Conservation (phyloP, 2,329 filamentous ascomycete species). For the Fusarium praegraminearum region DNA sequence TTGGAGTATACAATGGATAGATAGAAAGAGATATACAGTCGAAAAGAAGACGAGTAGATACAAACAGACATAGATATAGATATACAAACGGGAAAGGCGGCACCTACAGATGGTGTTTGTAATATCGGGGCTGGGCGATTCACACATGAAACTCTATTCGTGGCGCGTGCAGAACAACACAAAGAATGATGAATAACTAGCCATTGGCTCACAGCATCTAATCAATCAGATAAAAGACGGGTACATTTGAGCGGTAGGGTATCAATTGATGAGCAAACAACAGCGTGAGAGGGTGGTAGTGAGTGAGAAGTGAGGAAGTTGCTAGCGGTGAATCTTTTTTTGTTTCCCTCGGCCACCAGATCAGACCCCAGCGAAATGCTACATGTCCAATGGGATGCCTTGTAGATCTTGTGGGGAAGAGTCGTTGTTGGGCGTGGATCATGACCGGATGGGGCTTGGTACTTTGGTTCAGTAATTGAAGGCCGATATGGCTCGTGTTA, state of each 20-base stretch:
- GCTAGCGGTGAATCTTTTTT: slow-evolving; percentile 37
- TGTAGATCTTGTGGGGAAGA: slow-evolving; percentile 34
- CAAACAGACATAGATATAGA: not conserved
- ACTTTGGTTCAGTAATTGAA: slow-evolving; percentile 15
- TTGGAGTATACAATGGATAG: slow-evolving; percentile 6
- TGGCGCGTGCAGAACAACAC: slow-evolving; percentile 6
- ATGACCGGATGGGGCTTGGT: slow-evolving; percentile 38
- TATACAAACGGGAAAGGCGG: slow-evolving; percentile 7
- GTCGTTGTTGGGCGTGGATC: slow-evolving; percentile 31
- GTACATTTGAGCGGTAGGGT: slow-evolving; percentile 4
- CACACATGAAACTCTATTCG: slow-evolving; percentile 30
- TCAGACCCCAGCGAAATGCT: slow-evolving; percentile 12
- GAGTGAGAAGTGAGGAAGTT: slow-evolving; percentile 10
- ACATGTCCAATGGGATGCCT: slow-evolving; percentile 29
- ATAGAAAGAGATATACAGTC: not conserved
- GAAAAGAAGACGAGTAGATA: not conserved
- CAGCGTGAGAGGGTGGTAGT: slow-evolving; percentile 1
- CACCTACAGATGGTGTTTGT: slow-evolving; percentile 28
- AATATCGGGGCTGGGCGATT: slow-evolving; percentile 23
- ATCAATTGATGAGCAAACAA: slow-evolving; percentile 16
- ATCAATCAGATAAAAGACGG: slow-evolving; percentile 7
- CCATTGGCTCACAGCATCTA: slow-evolving; percentile 23
- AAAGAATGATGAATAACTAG: slow-evolving; percentile 9
- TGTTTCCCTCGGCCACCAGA: not conserved
- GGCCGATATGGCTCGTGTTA: not conserved